These are phyloP conservation scores for Naganishia albida DNA, from an alignment of 1,284 basidiomycete genomes.

Conservation along the genomic window DNA sequence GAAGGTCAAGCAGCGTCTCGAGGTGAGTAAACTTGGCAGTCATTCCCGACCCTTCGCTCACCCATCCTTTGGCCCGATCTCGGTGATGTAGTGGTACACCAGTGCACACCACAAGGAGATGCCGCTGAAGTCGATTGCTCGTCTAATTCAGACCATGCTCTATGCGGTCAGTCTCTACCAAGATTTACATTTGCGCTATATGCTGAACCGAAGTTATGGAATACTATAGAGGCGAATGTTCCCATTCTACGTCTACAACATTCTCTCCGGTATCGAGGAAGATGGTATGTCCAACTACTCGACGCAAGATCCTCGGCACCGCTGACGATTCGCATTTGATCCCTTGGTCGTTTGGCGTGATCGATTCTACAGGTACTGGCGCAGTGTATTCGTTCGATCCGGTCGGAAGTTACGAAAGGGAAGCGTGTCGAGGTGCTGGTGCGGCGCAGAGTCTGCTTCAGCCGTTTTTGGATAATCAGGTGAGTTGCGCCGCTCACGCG, in stretches of 20 bases:
- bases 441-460: slow-evolving; percentile 87
- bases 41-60: not conserved
- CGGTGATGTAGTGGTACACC: slow-evolving; percentile 74
- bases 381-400: slow-evolving; percentile 97
- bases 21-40: slow-evolving; percentile 67
- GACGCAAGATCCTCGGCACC: not conserved
- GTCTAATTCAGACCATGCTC: slow-evolving; percentile 93
- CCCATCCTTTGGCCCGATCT: slow-evolving; percentile 1
- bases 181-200: not conserved
- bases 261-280: slow-evolving; percentile 89
- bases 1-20: slow-evolving; percentile 85
- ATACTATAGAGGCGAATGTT: slow-evolving; percentile 72
- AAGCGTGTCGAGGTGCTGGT: slow-evolving; percentile 89
- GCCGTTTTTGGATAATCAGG: slow-evolving; percentile 95
- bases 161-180: slow-evolving; percentile 60
- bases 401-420: slow-evolving; percentile 91
- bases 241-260: slow-evolving; percentile 95
- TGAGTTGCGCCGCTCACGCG: slow-evolving; percentile 50
- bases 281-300: slow-evolving; percentile 66
- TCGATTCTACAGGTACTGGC: slow-evolving; percentile 67
- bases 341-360: slow-evolving; percentile 24
- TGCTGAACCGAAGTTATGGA: not conserved
- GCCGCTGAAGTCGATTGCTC: slow-evolving; percentile 85
- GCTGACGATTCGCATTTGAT: slow-evolving; percentile 3
- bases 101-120: slow-evolving; percentile 93